Conservation (phyloP, 169 alveolate genomes). For the Eimeria necatrix region DNA sequence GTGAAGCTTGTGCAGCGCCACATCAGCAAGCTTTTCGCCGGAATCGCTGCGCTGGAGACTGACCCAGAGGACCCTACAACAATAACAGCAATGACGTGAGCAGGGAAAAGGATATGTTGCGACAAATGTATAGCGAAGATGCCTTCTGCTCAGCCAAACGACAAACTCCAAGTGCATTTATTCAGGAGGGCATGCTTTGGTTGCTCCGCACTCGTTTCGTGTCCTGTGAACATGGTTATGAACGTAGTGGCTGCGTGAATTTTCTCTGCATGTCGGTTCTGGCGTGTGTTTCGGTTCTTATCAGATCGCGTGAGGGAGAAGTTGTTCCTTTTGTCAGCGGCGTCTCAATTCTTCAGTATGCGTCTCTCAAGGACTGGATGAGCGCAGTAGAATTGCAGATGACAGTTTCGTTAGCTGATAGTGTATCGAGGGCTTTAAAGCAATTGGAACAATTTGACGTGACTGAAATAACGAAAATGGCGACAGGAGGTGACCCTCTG, state of each 20-base stretch:
- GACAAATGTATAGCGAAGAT: background rate
- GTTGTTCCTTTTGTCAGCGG: slow-evolving; percentile 88
- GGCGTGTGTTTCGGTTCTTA: background rate
- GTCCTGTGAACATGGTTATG: too few relatives aligned
- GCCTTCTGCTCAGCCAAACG: background rate
- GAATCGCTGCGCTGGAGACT: slow-evolving; percentile 91
- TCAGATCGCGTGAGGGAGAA: slow-evolving; percentile 85
- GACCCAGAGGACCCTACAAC: slow-evolving; percentile 74
- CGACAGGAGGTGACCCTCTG: slow-evolving; percentile 15
- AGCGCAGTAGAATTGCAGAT: slow-evolving; percentile 91
- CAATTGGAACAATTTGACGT: slow-evolving; percentile 70
- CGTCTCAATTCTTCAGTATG: slow-evolving; percentile 88
- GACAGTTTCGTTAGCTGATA: slow-evolving; percentile 89
- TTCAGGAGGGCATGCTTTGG: too few relatives aligned
- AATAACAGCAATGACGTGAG: slow-evolving; percentile 79
- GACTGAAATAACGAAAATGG: slow-evolving; percentile 18
- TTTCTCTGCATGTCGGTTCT: background rate
- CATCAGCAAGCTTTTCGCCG: slow-evolving; percentile 99
- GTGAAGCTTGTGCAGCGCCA: slow-evolving; percentile 96
- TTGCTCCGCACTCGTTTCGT: too few relatives aligned
- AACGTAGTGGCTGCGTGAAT: too few relatives aligned
- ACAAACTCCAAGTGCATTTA: background rate
- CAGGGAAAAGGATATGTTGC: background rate
- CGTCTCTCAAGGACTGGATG: slow-evolving; percentile 95
- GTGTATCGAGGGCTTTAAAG: slow-evolving; percentile 89